Evolutionary conservation across 2,329 filamentous ascomycete genomes (phyloP).

Genomic region (Cladosporium sp.): DNA sequence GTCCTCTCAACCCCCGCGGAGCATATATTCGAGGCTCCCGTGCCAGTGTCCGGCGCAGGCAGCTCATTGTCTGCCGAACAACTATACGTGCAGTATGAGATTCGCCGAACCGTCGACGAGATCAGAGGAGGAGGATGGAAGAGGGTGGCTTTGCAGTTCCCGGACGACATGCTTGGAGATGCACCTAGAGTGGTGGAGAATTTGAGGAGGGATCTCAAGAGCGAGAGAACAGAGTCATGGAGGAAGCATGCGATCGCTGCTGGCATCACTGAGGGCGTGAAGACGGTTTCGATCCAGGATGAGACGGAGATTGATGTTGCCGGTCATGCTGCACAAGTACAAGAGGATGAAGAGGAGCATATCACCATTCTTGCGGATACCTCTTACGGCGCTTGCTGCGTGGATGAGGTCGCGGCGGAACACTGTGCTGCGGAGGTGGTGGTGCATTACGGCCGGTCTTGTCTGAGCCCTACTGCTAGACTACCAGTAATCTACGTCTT

Average conservation of each 20-base stretch:
- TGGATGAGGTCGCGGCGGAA: slow-evolving; percentile 94
- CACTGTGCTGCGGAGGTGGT: slow-evolving; percentile 87
- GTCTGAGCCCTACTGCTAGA: slow-evolving; percentile 81
- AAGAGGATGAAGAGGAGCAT: slow-evolving; percentile 37
- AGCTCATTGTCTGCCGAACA: slow-evolving; percentile 58
- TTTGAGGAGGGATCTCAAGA: slow-evolving; percentile 34
- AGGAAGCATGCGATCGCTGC: background rate
- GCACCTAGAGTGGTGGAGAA: slow-evolving; percentile 72
- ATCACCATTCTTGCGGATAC: slow-evolving; percentile 91
- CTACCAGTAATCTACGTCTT: slow-evolving; percentile 89
- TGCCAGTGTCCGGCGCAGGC: slow-evolving; percentile 33
- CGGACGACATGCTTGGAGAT: slow-evolving; percentile 85
- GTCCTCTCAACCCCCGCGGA: slow-evolving; percentile 60
- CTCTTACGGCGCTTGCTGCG: slow-evolving; percentile 94
- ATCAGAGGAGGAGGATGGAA: slow-evolving; percentile 67
- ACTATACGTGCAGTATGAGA: slow-evolving; percentile 74
- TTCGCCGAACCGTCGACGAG: slow-evolving; percentile 70
- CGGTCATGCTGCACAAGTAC: background rate
- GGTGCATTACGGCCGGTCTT: slow-evolving; percentile 89
- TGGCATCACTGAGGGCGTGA: background rate
- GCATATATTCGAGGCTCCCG: slow-evolving; percentile 54
- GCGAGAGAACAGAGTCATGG: background rate
- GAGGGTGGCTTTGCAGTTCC: slow-evolving; percentile 88
- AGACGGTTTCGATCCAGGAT: background rate
- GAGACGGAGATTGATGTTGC: slow-evolving; percentile 9